Evolutionary conservation across 2,329 filamentous ascomycete genomes (phyloP), one percentile per base, ranked within the genome.

Genomic region (Microcyclospora pomicola): DNA sequence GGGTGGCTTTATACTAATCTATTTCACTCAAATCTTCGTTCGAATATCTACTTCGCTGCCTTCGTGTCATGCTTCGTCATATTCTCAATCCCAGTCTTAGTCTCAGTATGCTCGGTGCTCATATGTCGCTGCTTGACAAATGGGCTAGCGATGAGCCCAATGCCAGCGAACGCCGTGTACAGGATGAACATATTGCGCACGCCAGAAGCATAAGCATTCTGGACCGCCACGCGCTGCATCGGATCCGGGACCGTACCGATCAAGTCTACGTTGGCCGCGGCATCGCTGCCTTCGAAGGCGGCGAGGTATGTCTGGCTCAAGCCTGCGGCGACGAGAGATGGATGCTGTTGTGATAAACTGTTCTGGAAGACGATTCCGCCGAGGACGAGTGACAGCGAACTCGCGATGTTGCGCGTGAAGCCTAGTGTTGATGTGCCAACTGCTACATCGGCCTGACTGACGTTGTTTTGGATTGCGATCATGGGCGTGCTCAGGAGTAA

Each of bases 401-500:
- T 61, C 0, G 62, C 62, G 5, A 71, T 48, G 32, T 59, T 63
- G 6, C 64, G 59, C 10, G 64, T 47, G 42, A 75, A 71, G 0
- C 61, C 62, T 3, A 73, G 54, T 0, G 70, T 70, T 1, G 69
- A 65, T 0, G 69, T 73, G 0, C 71, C 71, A 0, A 65, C 63
- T 0, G 69, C 69, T 1, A 59, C 59, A 19, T 74, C 66, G 3
- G 58, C 56, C 1, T 60, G 52, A 2, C 28, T 36, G 10, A 73
- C 67, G 11, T 61, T 61, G n/a, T 63, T 65, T 44, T 77, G 73
- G 0, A 77, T 54, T 1, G 72, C 71, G 24, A 77, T 66, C 11
- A 74, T 57, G 0, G 72, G 72, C 0, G 71, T 59, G 42, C 71
- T 58, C 51, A 75, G 75, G 0, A 73, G 58, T 12, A 72, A 50